These are phyloP conservation scores for Zygoascus hellenicus DNA, from an alignment of 1,139 yeast species.

Conservation along the genomic window DNA sequence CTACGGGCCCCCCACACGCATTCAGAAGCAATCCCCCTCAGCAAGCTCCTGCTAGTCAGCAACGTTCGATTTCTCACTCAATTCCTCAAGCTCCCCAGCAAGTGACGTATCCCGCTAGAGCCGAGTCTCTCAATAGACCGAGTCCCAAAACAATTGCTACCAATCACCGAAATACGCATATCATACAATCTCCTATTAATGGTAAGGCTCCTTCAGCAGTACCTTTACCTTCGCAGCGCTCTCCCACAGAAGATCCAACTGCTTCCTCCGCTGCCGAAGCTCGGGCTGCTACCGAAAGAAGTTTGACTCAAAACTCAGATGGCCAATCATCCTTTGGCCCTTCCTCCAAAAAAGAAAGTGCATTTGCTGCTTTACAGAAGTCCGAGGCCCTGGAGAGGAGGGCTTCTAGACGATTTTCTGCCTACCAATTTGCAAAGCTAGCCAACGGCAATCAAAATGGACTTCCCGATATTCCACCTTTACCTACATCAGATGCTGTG, in stretches of 20 bases:
- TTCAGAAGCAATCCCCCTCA: not conserved
- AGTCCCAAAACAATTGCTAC: no score
- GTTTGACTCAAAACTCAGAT: not conserved
- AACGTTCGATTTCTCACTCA: constrained; percentile 5
- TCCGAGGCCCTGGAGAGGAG: constrained; percentile 80
- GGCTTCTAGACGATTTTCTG: constrained; percentile 88
- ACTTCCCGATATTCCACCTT: constrained; percentile 27
- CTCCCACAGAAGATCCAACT: not conserved
- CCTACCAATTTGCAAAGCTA: constrained; percentile 83
- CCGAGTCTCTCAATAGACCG: constrained; percentile 13
- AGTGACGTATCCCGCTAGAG: constrained; percentile 15
- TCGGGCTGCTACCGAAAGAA: not conserved
- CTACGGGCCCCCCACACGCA: not conserved
- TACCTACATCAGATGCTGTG: constrained; percentile 23
- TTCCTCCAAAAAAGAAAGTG: constrained; percentile 38
- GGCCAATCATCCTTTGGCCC: constrained; percentile 2
- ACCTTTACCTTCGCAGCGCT: no score
- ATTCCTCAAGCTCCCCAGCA: constrained; percentile 9
- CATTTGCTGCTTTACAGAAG: constrained; percentile 69
- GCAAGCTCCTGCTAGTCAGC: not conserved
- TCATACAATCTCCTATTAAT: no score
- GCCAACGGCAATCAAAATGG: constrained; percentile 39
- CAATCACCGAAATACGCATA: no score
- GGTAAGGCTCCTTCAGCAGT: no score
- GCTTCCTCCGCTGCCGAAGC: constrained; percentile 1